phyloP scores from a whole-genome alignment of 345 rosid species.

The Murraya paniculata region DNA sequence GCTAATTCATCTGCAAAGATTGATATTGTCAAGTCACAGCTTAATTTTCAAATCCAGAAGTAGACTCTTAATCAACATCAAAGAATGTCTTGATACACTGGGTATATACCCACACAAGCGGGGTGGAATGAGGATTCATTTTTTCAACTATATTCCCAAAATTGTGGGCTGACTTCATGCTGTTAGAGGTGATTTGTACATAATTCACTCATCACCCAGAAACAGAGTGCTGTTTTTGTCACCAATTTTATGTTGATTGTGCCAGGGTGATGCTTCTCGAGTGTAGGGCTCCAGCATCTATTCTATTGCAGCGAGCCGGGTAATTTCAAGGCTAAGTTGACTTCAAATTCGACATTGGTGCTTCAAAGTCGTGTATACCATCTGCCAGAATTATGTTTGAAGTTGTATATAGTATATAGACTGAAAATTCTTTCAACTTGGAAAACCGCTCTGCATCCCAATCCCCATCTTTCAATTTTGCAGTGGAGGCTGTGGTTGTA shows the following conservation, averaged over 20 bases:
- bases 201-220: no score
- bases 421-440: neutral
- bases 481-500: neutral
- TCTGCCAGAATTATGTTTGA: neutral
- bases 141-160: neutral
- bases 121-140: neutral
- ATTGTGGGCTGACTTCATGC: neutral
- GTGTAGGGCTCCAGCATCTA: neutral
- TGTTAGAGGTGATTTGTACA: neutral
- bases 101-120: neutral
- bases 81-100: neutral
- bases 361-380: neutral
- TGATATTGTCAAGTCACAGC: slow-evolving; percentile 30
- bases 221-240: neutral
- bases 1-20: slow-evolving; percentile 41
- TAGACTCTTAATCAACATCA: slow-evolving; percentile 10
- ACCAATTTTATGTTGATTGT: neutral
- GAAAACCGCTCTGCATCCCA: neutral
- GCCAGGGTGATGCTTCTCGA: neutral
- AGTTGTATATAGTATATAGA: neutral
- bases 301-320: neutral
- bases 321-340: neutral
- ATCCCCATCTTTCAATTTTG: neutral
- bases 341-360: neutral
- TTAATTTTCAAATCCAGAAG: slow-evolving; percentile 33